These are phyloP conservation scores for Rhizopogon parksii DNA, from an alignment of 1,284 basidiomycete species.

Conservation along the genomic window DNA sequence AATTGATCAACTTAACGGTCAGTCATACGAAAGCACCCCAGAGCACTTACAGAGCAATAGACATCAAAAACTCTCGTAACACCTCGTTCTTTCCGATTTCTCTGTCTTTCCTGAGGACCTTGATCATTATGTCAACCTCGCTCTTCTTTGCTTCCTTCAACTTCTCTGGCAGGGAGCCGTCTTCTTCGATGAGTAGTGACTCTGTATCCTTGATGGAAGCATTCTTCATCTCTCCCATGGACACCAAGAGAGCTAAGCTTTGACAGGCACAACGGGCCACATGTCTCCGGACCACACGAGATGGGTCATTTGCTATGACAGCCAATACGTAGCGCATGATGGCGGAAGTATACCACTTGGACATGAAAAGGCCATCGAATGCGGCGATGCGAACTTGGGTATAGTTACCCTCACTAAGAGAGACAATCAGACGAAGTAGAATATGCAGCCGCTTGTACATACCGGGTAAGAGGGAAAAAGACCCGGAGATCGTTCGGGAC, in stretches of 20 bases:
- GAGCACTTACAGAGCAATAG: constrained; percentile 65
- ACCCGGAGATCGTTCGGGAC: constrained; percentile 75
- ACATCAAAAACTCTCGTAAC: constrained; percentile 73
- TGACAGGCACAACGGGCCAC: constrained; percentile 84
- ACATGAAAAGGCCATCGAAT: constrained; percentile 89
- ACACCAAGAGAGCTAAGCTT: constrained; percentile 80
- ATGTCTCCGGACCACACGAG: constrained; percentile 75
- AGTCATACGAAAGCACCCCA: constrained; percentile 6
- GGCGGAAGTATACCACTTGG: constrained; percentile 79
- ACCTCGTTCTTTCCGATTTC: constrained; percentile 82
- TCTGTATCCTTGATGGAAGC: constrained; percentile 63
- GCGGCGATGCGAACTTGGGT: constrained; percentile 87
- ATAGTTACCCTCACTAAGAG: constrained; percentile 81
- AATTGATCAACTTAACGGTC: constrained; percentile 8
- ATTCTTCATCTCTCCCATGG: constrained; percentile 85
- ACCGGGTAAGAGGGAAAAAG: constrained; percentile 90
- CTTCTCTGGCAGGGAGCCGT: constrained; percentile 66
- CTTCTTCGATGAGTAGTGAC: constrained; percentile 76
- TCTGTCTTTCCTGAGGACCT: constrained; percentile 74
- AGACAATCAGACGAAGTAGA: constrained; percentile 11
- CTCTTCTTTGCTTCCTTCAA: constrained; percentile 71
- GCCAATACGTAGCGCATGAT: constrained; percentile 88
- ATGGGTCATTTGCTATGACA: constrained; percentile 85
- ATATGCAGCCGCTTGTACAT: constrained; percentile 20
- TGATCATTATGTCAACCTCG: constrained; percentile 75